Base-by-base conservation (phyloP, 495 filamentous ascomycete genomes). In the Aspergillus campestris region DNA sequence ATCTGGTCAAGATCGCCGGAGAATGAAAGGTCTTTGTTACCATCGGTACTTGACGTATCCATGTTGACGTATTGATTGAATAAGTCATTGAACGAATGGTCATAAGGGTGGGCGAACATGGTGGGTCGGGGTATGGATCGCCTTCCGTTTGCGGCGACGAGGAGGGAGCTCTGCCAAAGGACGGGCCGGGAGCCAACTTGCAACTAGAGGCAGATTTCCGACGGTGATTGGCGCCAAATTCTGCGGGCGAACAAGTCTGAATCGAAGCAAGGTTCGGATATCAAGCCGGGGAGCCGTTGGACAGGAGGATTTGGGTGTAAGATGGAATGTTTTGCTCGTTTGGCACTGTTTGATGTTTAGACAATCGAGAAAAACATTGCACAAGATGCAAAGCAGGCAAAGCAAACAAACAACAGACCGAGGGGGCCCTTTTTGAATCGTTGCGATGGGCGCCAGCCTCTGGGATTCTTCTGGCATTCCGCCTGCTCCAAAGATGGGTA, bases 51-150 rank as follows among this genome's bases (percentile, higher is more conserved):
- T n/a, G 62, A 57, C 37, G 61, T 59, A 42, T 72, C 69, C 58
- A 69, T 62, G 47, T 73, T 70, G 59, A 75, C 66, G 53, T 68
- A 73, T 60, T 75, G 69, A 54, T 69, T 72, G 59, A 75, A 74
- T 51, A 76, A 52, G 53, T 72, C 69, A 60, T 70, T 71, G 62
- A 68, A 71, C 14, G 70, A 72, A 53, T 77, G 69, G 49, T 75
- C 71, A 34, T 67, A 68, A 36, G 53, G 57, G 58, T 74, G 69
- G 45, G 68, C 61, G 55, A 71, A 67, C 67, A 69, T 73, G 44
- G 63, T 8, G 38, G 28, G 28, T 41, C n/a, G 31, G 42, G 42
- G 37, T 29, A 43, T 31, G 13, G 51, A 55, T 64, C 60, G 59
- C 58, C 58, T 59, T 69, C 66, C 70, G 70, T 71, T 73, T 71